phyloP scores from a whole-genome alignment of 2,329 filamentous ascomycete species.

The Elsinoe ampelina region DNA sequence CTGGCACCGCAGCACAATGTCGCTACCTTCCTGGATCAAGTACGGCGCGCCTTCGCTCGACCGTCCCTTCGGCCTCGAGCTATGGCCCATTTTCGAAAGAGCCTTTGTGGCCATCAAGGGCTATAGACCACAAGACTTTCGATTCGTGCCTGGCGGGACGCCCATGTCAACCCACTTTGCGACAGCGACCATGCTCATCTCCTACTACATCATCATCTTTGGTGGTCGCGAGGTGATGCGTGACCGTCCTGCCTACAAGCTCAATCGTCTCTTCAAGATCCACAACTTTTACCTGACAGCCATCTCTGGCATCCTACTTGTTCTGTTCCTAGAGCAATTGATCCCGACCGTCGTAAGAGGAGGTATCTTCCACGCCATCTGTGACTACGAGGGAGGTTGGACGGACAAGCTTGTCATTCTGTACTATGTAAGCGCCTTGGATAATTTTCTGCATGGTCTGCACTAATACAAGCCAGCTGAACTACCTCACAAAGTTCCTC shows the following conservation, averaged over 20 bases:
- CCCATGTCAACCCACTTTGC: slow-evolving; percentile 84
- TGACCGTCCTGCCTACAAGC: slow-evolving; percentile 71
- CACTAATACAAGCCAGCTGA: slow-evolving; percentile 53
- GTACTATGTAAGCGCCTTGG: slow-evolving; percentile 74
- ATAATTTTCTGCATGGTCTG: neutral
- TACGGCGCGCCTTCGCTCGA: slow-evolving; percentile 67
- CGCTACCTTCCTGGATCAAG: slow-evolving; percentile 44
- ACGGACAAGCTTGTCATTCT: slow-evolving; percentile 85
- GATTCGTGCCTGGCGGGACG: slow-evolving; percentile 70
- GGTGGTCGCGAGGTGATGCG: slow-evolving; percentile 90
- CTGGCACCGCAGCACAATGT: slow-evolving; percentile 31
- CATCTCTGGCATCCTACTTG: slow-evolving; percentile 72
- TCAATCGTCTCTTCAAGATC: slow-evolving; percentile 83
- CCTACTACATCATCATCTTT: slow-evolving; percentile 92
- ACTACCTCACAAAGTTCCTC: slow-evolving; percentile 96
- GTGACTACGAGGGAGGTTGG: slow-evolving; percentile 74
- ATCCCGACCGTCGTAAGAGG: slow-evolving; percentile 70
- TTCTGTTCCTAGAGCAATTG: slow-evolving; percentile 83
- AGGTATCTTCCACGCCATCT: slow-evolving; percentile 86
- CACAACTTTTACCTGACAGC: slow-evolving; percentile 92
- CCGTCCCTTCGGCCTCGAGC: slow-evolving; percentile 77
- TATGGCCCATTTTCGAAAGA: slow-evolving; percentile 94
- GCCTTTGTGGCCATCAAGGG: slow-evolving; percentile 66
- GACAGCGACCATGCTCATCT: slow-evolving; percentile 67
- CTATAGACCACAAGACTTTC: slow-evolving; percentile 78